phyloP scores from a whole-genome alignment of 2,329 filamentous ascomycete species.

The Venturia oleaginea region DNA sequence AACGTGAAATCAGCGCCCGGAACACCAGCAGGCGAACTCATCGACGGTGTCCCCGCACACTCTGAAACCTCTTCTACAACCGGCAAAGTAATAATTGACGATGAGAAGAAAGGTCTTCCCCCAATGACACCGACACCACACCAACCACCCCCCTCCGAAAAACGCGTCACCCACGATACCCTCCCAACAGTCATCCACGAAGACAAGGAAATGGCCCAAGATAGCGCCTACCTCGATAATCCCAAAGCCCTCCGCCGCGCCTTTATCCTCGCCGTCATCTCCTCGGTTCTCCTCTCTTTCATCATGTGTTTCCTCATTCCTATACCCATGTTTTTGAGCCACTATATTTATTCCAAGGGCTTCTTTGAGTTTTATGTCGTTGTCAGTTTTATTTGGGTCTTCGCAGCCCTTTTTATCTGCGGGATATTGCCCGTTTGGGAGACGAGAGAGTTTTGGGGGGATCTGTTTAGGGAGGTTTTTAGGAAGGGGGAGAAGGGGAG shows the following conservation, averaged over 20 bases:
- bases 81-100: not conserved
- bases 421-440: constrained; percentile 35
- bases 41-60: constrained; percentile 14
- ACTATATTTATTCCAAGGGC: constrained; percentile 31
- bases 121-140: not conserved
- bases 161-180: not conserved
- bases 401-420: constrained; percentile 30
- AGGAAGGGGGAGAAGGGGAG: not conserved
- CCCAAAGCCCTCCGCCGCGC: constrained; percentile 23
- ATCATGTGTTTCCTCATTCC: constrained; percentile 33
- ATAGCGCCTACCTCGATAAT: not conserved
- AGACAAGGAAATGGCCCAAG: constrained; percentile 3
- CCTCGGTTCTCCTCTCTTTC: constrained; percentile 30
- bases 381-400: constrained; percentile 35
- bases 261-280: constrained; percentile 30
- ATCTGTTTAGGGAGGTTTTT: not conserved
- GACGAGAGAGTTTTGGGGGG: constrained; percentile 25
- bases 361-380: constrained; percentile 37
- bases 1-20: constrained; percentile 18
- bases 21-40: not conserved
- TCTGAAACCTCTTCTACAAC: constrained; percentile 4
- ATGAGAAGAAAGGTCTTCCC: not conserved
- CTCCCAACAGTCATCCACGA: not conserved
- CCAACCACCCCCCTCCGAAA: not conserved
- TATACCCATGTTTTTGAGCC: constrained; percentile 34